These are phyloP conservation scores for Aspergillus wentii DNA, from an alignment of 495 filamentous ascomycete genomes.

Conservation along the genomic window DNA sequence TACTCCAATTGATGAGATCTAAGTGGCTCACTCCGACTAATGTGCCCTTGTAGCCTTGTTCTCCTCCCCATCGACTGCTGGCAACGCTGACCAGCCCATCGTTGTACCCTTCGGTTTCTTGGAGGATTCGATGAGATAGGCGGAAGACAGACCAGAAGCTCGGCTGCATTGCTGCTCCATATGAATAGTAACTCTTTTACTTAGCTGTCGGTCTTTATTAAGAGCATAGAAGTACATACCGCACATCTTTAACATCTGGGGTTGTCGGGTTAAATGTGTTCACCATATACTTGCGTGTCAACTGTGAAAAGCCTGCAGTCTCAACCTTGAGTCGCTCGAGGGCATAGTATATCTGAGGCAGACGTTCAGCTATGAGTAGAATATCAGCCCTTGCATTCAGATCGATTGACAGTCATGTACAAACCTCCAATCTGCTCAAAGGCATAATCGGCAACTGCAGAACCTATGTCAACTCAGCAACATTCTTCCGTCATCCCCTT, in stretches of 20 bases:
- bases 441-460: constrained; percentile 79
- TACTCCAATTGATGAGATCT: constrained; percentile 95
- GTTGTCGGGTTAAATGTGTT: constrained; percentile 78
- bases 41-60: constrained; percentile 73
- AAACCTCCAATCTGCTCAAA: constrained; percentile 61
- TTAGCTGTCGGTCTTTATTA: not conserved
- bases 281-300: constrained; percentile 77
- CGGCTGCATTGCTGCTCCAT: constrained; percentile 71
- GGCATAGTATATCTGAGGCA: constrained; percentile 67
- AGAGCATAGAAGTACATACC: constrained; percentile 25
- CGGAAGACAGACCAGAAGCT: constrained; percentile 70
- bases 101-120: constrained; percentile 71
- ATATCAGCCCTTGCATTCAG: not conserved
- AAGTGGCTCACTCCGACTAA: constrained; percentile 84
- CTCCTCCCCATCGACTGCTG: constrained; percentile 79
- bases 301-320: constrained; percentile 77
- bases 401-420: not conserved
- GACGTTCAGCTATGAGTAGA: constrained; percentile 31
- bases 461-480: constrained; percentile 38
- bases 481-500: not conserved
- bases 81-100: constrained; percentile 89
- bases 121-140: constrained; percentile 64
- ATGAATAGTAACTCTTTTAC: constrained; percentile 73
- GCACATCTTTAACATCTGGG: constrained; percentile 67
- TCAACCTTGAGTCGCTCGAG: constrained; percentile 65